These are phyloP conservation scores for Trichocladium uniseriatum DNA, from an alignment of 495 filamentous ascomycete species.

Conservation along the genomic window DNA sequence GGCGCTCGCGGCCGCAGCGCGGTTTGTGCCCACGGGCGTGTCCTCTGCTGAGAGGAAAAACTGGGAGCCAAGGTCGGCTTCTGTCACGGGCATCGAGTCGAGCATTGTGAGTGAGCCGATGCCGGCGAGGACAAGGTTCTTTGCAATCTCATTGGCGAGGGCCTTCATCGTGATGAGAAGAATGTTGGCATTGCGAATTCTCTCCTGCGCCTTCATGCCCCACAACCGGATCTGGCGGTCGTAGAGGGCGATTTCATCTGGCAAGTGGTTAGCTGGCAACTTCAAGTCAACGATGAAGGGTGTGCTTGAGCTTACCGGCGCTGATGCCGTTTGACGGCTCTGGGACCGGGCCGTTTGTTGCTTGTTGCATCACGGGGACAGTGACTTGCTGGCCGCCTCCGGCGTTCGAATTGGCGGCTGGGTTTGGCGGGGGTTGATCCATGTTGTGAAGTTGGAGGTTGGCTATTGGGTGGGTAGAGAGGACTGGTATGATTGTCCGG, in stretches of 20 bases:
- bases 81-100: conserved; percentile 67
- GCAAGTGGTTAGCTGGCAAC: neutral
- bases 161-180: conserved; percentile 81
- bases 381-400: neutral
- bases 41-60: conserved; percentile 70
- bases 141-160: conserved; percentile 90
- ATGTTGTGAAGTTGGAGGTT: neutral
- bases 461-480: too few relatives aligned
- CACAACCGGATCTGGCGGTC: conserved; percentile 97
- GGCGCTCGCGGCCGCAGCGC: conserved; percentile 72
- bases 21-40: conserved; percentile 65
- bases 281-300: neutral
- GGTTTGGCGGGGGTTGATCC: neutral
- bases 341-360: neutral
- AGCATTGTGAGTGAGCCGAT: conserved; percentile 86
- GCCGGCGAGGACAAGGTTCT: conserved; percentile 93
- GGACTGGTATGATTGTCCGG: too few relatives aligned
- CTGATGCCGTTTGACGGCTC: conserved; percentile 6
- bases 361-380: neutral
- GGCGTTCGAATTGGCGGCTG: neutral
- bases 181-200: conserved; percentile 82
- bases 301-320: conserved; percentile 19
- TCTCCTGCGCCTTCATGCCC: conserved; percentile 88
- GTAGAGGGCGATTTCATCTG: conserved; percentile 96
- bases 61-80: conserved; percentile 76